Evolutionary conservation across 139 green algal genomes (phyloP).

Genomic region (Mesostigma viride): DNA sequence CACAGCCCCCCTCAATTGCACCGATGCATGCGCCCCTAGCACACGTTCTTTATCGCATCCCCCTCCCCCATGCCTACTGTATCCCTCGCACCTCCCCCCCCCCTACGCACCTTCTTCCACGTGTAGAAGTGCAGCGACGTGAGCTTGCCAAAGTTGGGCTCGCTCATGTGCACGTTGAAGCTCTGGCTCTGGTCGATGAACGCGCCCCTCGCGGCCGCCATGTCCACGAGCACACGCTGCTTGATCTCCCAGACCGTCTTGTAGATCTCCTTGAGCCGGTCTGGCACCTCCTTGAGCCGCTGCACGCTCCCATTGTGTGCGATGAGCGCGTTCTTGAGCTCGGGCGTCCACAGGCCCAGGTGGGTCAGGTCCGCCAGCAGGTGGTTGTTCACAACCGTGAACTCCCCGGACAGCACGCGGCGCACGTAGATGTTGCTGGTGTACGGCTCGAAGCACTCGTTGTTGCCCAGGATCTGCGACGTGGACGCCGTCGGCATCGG

Average conservation of each 20-base stretch:
- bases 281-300: conserved; percentile 64
- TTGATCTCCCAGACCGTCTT: conserved; percentile 99
- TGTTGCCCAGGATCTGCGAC: conserved; percentile 85
- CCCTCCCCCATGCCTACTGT: too few species aligned
- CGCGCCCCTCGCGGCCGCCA: conserved; percentile 91
- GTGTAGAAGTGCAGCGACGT: conserved; percentile 96
- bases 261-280: conserved; percentile 86
- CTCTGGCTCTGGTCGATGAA: conserved; percentile 96
- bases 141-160: conserved; percentile 98
- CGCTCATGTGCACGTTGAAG: conserved; percentile 97
- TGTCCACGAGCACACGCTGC: conserved; percentile 83
- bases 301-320: conserved; percentile 62
- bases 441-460: conserved; percentile 98
- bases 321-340: conserved; percentile 93
- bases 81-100: too few species aligned
- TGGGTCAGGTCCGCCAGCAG: conserved; percentile 83
- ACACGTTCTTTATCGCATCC: too few species aligned
- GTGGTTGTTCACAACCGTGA: conserved; percentile 96
- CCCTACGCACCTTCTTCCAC: conserved; percentile 75
- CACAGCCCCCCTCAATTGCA: too few species aligned
- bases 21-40: too few species aligned
- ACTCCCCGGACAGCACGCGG: conserved; percentile 84
- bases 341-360: conserved; percentile 73
- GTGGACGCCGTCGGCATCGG: conserved; percentile 96
- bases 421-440: conserved; percentile 98